Conservation (phyloP, 176 grass and related monocot species). For the Urochloa ruziziensis region DNA sequence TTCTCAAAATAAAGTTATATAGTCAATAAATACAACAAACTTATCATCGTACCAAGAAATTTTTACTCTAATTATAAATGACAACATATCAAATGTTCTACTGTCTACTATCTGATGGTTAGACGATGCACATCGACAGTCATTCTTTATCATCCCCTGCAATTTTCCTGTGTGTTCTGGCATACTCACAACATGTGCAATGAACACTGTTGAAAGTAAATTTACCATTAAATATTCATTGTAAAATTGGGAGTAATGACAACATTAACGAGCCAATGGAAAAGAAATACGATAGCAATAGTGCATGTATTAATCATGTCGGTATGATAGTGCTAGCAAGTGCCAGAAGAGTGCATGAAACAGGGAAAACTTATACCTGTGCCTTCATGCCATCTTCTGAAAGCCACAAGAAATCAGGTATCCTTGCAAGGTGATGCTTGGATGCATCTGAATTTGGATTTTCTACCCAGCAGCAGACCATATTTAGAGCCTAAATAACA, state of each 20-base stretch:
- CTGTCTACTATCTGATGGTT: neutral
- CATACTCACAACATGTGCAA: neutral
- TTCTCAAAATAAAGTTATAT: neutral
- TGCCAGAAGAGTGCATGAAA: neutral
- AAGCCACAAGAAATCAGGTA: constrained; percentile 77
- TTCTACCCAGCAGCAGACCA: constrained; percentile 71
- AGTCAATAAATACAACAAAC: neutral
- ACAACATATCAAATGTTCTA: neutral
- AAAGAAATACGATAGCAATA: too few relatives aligned
- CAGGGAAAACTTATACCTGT: constrained; percentile 33
- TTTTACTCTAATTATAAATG: neutral
- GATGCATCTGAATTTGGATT: constrained; percentile 77
- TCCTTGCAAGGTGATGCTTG: constrained; percentile 63
- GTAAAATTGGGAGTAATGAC: too few relatives aligned
- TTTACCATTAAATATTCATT: too few relatives aligned
- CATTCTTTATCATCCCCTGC: too few relatives aligned
- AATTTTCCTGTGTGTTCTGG: neutral
- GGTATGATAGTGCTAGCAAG: neutral
- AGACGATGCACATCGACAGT: neutral
- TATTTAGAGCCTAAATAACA: constrained; percentile 60
- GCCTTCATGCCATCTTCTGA: constrained; percentile 92
- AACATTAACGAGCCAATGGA: too few relatives aligned
- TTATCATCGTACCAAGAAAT: neutral
- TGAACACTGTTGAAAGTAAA: neutral
- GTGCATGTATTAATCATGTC: too few relatives aligned